Base-by-base conservation (phyloP, 495 filamentous ascomycete species). In the Glonium stellatum region DNA sequence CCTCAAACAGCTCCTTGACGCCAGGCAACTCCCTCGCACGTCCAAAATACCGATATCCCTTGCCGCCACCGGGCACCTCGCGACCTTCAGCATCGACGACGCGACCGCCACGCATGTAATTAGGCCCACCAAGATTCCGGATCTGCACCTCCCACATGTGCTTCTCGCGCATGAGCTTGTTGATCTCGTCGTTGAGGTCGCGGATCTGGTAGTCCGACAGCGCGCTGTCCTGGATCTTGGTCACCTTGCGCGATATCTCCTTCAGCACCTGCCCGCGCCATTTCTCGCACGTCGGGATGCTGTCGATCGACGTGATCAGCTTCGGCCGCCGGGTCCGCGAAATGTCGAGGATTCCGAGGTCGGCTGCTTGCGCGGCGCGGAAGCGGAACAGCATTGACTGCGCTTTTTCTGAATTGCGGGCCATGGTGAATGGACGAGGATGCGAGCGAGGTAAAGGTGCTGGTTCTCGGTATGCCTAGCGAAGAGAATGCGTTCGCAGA, bases 381-480 rank as follows among this genome's bases (percentile, higher is more conserved):
- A 98, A 98, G 79, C 93, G 93, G 78, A 96, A 98, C 74, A 98
- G 95, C 93, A 98, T 98, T 22, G 92, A 97, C 75, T 98, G 93
- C 60, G 93, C 93, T 77, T 97, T 97, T 82, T 97, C 92, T 31
- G 87, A 90, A 74, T 98, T 98, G 60, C 84, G 84, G 56, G 84
- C 84, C 84, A 86, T 72, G 62, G 57, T 57, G 42, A 39, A 13
- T 49, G 37, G 39, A 36, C 36, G 53, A 15, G 23, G 53, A 31
- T 6, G 27, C 27, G 27, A 47, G 36, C 18, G 42, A 25, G 11
- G 47, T 57, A 31, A 27, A 0, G 48, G 5, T 51, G 48, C 19
- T 25, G 23, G 48, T 18, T n/a, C n/a, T n/a, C n/a, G 11, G 48
- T 51, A 15, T 13, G 48, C 8, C 25, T 0, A 25, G 48, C 27